phyloP scores from a whole-genome alignment of 2,329 filamentous ascomycete genomes.

The Trichoderma pleuroti region DNA sequence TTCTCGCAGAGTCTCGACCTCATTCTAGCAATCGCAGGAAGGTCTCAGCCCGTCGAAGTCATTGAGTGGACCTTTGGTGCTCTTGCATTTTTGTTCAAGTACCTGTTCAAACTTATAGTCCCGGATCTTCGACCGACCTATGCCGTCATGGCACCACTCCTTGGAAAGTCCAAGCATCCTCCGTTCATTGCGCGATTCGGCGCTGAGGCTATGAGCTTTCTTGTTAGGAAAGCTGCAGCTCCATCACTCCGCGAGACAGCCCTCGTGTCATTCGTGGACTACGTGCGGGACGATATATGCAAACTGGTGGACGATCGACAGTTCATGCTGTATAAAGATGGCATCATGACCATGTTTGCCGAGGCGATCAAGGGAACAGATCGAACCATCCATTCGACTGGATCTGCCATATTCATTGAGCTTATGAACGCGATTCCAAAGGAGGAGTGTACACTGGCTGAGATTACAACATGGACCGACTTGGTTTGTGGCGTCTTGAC shows the following conservation, averaged over 20 bases:
- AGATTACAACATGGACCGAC: slow-evolving; percentile 54
- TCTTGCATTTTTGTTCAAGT: slow-evolving; percentile 95
- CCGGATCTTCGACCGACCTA: slow-evolving; percentile 83
- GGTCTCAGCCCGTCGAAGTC: slow-evolving; percentile 76
- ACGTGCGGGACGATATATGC: slow-evolving; percentile 67
- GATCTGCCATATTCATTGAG: slow-evolving; percentile 49
- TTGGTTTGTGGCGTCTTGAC: slow-evolving; percentile 74
- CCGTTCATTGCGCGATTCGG: slow-evolving; percentile 87
- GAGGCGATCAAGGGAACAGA: slow-evolving; percentile 70
- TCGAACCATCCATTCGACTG: slow-evolving; percentile 57
- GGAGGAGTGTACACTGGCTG: slow-evolving; percentile 46
- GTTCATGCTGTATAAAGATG: slow-evolving; percentile 72
- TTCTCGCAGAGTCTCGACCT: slow-evolving; percentile 73
- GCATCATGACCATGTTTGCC: slow-evolving; percentile 86
- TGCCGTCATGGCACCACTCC: slow-evolving; percentile 74
- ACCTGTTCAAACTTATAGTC: slow-evolving; percentile 81
- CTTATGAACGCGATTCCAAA: slow-evolving; percentile 51
- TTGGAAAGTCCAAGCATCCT: slow-evolving; percentile 79
- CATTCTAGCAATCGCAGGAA: slow-evolving; percentile 73
- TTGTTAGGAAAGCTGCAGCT: slow-evolving; percentile 82
- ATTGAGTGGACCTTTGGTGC: slow-evolving; percentile 97
- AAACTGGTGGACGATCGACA: slow-evolving; percentile 52
- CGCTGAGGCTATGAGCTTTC: slow-evolving; percentile 90
- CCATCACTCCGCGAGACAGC: slow-evolving; percentile 72
- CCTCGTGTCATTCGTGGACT: slow-evolving; percentile 65